Evolutionary conservation across 2,329 filamentous ascomycete species (phyloP).

Genomic region (Graphilbum sp.): DNA sequence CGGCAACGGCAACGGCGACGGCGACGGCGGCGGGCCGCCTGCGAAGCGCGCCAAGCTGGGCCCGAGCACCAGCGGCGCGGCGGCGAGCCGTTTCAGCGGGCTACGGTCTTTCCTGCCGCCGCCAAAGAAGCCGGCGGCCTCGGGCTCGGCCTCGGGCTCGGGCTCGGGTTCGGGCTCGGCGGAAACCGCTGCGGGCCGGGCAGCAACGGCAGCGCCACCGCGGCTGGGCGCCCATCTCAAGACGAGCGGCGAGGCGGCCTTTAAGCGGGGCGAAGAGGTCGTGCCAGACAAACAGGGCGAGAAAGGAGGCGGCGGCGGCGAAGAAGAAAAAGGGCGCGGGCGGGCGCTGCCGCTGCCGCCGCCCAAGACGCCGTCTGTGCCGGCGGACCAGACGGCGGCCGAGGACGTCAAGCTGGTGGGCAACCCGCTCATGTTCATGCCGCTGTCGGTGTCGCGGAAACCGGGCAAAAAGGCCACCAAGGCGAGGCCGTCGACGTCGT

Average conservation of each 20-base stretch:
- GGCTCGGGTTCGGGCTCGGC: too few species aligned
- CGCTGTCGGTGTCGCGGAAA: constrained; percentile 67
- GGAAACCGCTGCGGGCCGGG: too few species aligned
- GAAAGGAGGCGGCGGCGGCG: not conserved
- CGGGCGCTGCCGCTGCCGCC: constrained; percentile 19
- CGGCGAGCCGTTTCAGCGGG: constrained; percentile 44
- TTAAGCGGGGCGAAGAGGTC: constrained; percentile 33
- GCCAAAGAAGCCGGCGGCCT: constrained; percentile 46
- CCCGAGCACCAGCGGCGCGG: constrained; percentile 17
- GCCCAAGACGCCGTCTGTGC: constrained; percentile 31
- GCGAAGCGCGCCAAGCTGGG: constrained; percentile 51
- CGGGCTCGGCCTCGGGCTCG: constrained; percentile 14
- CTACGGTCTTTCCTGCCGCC: constrained; percentile 80
- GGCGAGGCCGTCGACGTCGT: constrained; percentile 6
- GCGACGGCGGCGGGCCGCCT: constrained; percentile 37
- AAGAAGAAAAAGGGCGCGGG: constrained; percentile 4
- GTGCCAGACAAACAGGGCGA: constrained; percentile 4
- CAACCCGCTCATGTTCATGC: constrained; percentile 77
- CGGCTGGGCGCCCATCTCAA: constrained; percentile 56
- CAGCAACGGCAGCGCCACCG: too few species aligned
- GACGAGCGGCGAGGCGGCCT: constrained; percentile 70
- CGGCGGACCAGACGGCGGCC: constrained; percentile 39
- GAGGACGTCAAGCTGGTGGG: constrained; percentile 53
- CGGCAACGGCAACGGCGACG: constrained; percentile 13
- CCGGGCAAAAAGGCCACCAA: constrained; percentile 49